Percentiles rank a stretch among this genome's conserved stretches.
Evolutionary conservation across 345 rosid genomes (phyloP).

Genomic region (Salix caprea): DNA sequence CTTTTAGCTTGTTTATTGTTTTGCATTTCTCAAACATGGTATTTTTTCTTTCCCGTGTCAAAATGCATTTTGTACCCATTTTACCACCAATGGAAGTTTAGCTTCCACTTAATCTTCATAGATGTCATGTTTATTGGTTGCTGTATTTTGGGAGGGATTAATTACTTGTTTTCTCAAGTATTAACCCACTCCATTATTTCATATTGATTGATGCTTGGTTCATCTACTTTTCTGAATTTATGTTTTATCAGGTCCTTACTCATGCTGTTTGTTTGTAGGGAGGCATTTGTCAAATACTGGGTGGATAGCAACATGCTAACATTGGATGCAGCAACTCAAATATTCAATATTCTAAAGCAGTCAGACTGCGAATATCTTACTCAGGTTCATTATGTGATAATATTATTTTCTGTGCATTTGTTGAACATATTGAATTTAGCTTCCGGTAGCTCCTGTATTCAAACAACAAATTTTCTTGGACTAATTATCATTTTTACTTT

Average conservation of each 20-base stretch:
- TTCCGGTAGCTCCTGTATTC: background rate
- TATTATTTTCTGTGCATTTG: background rate
- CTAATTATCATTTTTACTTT: background rate
- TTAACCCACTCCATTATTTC: background rate
- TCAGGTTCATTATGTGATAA: constrained; percentile 47
- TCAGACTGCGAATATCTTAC: constrained; percentile 62
- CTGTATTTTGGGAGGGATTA: background rate
- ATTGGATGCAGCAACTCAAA: constrained; percentile 61
- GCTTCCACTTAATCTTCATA: background rate
- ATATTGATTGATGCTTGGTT: background rate
- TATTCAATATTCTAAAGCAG: constrained; percentile 65
- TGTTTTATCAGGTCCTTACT: background rate
- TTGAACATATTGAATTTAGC: background rate
- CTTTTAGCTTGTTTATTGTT: background rate
- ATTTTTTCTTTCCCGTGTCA: background rate
- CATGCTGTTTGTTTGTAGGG: constrained; percentile 40
- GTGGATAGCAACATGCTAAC: constrained; percentile 62
- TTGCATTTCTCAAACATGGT: background rate
- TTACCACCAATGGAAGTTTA: background rate
- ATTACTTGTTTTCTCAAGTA: constrained; percentile 1
- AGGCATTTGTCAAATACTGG: constrained; percentile 71
- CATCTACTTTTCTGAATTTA: constrained; percentile 2
- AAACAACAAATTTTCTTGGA: constrained; percentile 1
- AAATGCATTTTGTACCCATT: background rate
- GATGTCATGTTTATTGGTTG: background rate